Conservation (phyloP, 139 green algal species). For the Micromonas commoda region DNA sequence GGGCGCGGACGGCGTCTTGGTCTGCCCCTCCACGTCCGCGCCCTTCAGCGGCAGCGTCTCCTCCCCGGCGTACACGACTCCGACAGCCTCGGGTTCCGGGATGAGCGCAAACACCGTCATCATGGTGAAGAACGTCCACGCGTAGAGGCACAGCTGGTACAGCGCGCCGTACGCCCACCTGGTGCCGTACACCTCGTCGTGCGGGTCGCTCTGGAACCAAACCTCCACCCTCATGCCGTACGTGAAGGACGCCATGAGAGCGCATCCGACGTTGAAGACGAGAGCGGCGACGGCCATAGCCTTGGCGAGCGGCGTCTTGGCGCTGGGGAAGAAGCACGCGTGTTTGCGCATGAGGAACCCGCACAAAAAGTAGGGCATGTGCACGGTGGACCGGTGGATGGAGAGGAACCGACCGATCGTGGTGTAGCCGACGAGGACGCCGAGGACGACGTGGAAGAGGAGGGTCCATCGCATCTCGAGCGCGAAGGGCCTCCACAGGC, state of each 20-base stretch:
- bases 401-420: neutral
- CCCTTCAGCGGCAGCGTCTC: neutral
- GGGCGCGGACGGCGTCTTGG: no score
- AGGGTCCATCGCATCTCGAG: neutral
- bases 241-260: no score
- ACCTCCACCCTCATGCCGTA: neutral
- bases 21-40: no score
- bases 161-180: neutral
- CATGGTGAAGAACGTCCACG: neutral
- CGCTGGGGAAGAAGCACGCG: neutral
- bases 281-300: neutral
- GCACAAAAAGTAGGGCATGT: neutral
- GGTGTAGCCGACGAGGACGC: neutral
- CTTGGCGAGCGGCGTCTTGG: neutral
- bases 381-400: neutral
- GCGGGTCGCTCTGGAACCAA: neutral
- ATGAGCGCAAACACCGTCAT: neutral
- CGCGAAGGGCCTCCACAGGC: neutral
- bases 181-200: neutral
- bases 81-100: neutral
- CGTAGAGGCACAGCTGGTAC: neutral
- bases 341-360: neutral
- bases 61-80: neutral
- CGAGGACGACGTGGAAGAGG: neutral
- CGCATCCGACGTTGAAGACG: neutral